phyloP scores from a whole-genome alignment of 768 basidiomycete genomes.

The Rhodotorula taiwanensis region DNA sequence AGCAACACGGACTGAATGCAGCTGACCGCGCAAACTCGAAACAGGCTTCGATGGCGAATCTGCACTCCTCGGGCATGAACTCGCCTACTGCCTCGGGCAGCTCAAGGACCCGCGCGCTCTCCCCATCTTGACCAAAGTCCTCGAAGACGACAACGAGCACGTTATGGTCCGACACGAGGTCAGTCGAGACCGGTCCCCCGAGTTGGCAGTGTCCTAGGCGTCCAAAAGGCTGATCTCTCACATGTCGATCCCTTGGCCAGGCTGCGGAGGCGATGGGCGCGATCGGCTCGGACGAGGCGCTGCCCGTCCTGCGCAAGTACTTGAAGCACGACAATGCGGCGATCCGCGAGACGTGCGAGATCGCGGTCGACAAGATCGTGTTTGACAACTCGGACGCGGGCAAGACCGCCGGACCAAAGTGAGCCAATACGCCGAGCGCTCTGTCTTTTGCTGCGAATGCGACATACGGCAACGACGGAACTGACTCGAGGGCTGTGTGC shows the following conservation, averaged over 20 bases:
- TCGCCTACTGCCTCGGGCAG: slow-evolving; percentile 95
- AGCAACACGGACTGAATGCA: neutral
- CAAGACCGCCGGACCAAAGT: slow-evolving; percentile 35
- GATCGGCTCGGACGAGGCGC: slow-evolving; percentile 61
- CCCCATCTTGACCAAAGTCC: slow-evolving; percentile 67
- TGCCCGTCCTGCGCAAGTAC: slow-evolving; percentile 66
- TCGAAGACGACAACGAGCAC: slow-evolving; percentile 64
- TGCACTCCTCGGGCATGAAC: slow-evolving; percentile 87
- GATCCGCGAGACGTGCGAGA: slow-evolving; percentile 86
- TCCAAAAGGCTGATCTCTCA: slow-evolving; percentile 1
- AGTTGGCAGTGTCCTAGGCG: too few relatives aligned
- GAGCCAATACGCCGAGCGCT: neutral
- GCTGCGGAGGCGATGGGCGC: slow-evolving; percentile 99
- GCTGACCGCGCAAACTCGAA: neutral
- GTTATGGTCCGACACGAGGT: slow-evolving; percentile 99
- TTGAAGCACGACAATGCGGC: slow-evolving; percentile 63
- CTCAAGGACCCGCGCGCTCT: slow-evolving; percentile 68
- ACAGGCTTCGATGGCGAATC: slow-evolving; percentile 79
- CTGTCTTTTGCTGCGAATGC: neutral
- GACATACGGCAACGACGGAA: neutral
- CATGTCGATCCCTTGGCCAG: slow-evolving; percentile 46
- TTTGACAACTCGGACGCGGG: slow-evolving; percentile 59
- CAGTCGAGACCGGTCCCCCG: neutral
- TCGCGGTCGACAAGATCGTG: slow-evolving; percentile 88
- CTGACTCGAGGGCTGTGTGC: neutral